These are phyloP conservation scores for Hondaea fermentalgiana DNA, from an alignment of 108 stramenopile genomes.

Conservation along the genomic window DNA sequence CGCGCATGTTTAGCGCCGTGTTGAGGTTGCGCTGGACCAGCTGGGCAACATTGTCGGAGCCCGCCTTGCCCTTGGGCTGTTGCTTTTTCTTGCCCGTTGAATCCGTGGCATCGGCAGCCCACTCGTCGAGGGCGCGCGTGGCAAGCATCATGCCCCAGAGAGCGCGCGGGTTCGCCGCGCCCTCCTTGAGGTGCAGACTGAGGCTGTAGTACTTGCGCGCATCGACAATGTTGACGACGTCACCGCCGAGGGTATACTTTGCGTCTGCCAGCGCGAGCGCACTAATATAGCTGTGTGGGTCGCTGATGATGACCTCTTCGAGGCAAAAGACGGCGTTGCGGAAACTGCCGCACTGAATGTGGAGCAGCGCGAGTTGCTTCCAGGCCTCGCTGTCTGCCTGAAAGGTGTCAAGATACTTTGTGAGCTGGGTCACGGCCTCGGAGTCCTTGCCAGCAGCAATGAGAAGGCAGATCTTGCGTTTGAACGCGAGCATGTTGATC, in stretches of 20 bases:
- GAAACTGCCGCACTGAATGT: neutral
- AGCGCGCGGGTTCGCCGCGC: neutral
- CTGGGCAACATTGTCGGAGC: neutral
- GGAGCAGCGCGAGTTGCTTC: neutral
- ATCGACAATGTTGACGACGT: neutral
- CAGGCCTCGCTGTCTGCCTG: slow-evolving; percentile 1
- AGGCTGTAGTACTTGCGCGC: slow-evolving; percentile 4
- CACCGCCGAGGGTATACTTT: neutral
- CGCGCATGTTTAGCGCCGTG: neutral
- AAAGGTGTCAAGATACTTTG: neutral
- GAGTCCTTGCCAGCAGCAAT: neutral
- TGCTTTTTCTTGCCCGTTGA: neutral
- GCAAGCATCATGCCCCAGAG: neutral
- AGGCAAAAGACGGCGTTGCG: neutral
- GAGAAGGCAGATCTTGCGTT: neutral
- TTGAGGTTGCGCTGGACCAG: neutral
- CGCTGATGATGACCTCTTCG: neutral
- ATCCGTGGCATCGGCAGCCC: neutral
- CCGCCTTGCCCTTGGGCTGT: neutral
- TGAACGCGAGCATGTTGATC: neutral
- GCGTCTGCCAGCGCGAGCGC: neutral
- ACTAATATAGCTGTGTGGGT: neutral
- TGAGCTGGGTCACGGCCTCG: neutral
- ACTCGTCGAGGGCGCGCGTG: neutral
- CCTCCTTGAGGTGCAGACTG: neutral